A percentile compares a stretch with the other conserved stretches of the same genome.
Evolutionary conservation across 495 filamentous ascomycete species (phyloP).

Genomic region (Lasiosphaeria hispida): DNA sequence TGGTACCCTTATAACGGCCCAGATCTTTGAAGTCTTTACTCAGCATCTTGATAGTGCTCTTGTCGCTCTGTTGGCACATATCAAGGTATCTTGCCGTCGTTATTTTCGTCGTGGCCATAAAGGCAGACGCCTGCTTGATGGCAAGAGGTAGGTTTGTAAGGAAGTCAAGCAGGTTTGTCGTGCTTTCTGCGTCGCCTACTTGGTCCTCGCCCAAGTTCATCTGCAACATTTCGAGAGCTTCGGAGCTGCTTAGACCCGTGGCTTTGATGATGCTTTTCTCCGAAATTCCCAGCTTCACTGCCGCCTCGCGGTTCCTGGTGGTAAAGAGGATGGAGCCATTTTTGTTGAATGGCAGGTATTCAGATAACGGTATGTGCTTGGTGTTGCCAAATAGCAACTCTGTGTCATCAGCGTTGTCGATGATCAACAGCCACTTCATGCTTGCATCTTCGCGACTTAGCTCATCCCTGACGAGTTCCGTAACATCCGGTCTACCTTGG

Average conservation of each 20-base stretch:
- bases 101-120: constrained; percentile 39
- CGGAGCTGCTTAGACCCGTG: constrained; percentile 28
- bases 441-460: constrained; percentile 32
- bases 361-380: neutral
- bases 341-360: constrained; percentile 37
- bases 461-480: constrained; percentile 35
- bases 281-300: constrained; percentile 16
- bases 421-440: constrained; percentile 46
- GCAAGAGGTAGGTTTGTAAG: constrained; percentile 46
- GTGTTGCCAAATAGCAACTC: constrained; percentile 29
- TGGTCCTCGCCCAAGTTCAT: constrained; percentile 15
- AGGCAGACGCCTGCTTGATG: constrained; percentile 49
- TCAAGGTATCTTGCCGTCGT: constrained; percentile 31
- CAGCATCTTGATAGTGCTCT: constrained; percentile 22
- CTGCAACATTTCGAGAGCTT: constrained; percentile 22
- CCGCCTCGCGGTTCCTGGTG: constrained; percentile 33
- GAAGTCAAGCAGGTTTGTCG: constrained; percentile 30
- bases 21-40: constrained; percentile 22
- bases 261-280: constrained; percentile 16
- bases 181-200: constrained; percentile 10
- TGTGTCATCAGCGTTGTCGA: constrained; percentile 53
- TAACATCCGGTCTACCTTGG: constrained; percentile 35
- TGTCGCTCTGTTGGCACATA: constrained; percentile 22
- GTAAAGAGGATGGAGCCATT: constrained; percentile 43
- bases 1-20: constrained; percentile 24